Base-by-base conservation (phyloP, 306 rosid species). In the Prosopis cineraria region DNA sequence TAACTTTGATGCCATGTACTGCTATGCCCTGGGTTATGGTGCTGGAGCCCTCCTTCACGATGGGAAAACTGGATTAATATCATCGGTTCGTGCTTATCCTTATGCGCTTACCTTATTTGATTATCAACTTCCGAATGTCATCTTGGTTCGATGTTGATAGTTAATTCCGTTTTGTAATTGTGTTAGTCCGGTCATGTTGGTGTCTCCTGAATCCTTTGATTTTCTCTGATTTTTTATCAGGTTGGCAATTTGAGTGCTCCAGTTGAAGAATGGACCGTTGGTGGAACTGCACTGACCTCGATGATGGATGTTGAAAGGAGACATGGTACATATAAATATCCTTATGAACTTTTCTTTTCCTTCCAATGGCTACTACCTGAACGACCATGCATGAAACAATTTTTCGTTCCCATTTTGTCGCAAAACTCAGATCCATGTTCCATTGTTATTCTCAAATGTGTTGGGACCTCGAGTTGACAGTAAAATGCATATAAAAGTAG, bases 251-350 rank as follows among this genome's bases (percentile, higher is more conserved):
- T 93, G 89, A 89, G 89, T 79, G 96, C 98, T 80, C 91, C 98
- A 10, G 95, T 93, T 68, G 93, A 88, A 80, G 96, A 90, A 75
- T 96, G 99, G 98, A 86, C 89, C 5, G 99, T 91, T 85, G 88
- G 98, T 74, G 99, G 99, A 73, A 96, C 97, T 14, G 94, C 98
- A 73, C 90, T 96, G 78, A 92, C 96, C 69, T 40, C 97, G 43
- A 73, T 92, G 73, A 95, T 95, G 98, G 98, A 92, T 12, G 98
- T 95, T 53, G 98, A 95, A 90, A 87, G 99, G 88, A 96, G 99
- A 85, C 99, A 96, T 43, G 99, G 99, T 96, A 85, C 36, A 22
- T 43, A 45, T 70, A 74, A 29, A 70, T 55, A 27, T 50, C 70
- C 44, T 39, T 74, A 27, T 27, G 50, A 37, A 33, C 79, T 30